Conservation (phyloP, 345 rosid genomes). For the Iberis pinnata region DNA sequence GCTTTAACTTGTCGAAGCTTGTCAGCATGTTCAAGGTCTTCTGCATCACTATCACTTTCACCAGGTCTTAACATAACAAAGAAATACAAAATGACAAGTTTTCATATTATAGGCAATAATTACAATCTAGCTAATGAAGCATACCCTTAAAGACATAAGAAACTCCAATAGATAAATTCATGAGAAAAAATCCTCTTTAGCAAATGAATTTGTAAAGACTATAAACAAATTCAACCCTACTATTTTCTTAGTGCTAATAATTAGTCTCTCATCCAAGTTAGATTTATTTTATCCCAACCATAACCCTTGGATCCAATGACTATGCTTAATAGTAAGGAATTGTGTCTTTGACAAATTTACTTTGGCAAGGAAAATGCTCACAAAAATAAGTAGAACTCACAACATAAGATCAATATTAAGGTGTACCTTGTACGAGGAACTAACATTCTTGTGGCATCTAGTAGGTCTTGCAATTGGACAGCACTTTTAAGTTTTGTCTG, state of each 20-base stretch:
- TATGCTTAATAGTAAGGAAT: conserved; percentile 1
- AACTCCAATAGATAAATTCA: too few relatives aligned
- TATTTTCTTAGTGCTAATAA: too few relatives aligned
- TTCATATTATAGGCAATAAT: too few relatives aligned
- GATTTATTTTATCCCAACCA: conserved; percentile 1
- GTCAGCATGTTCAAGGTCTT: conserved; percentile 97
- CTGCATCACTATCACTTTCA: conserved; percentile 98
- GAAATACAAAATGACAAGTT: too few relatives aligned
- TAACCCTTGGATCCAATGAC: not conserved
- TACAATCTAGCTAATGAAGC: too few relatives aligned
- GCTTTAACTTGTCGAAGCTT: conserved; percentile 99
- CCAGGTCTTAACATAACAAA: conserved; percentile 54
- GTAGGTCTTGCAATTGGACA: conserved; percentile 87
- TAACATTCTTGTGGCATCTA: conserved; percentile 95
- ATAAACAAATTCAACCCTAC: too few relatives aligned
- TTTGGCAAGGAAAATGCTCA: not conserved
- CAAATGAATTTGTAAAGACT: too few relatives aligned
- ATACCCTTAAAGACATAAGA: too few relatives aligned
- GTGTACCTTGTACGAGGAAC: conserved; percentile 87
- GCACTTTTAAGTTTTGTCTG: conserved; percentile 99
- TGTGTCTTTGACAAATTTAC: not conserved
- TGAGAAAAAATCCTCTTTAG: too few relatives aligned
- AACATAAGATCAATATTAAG: conserved; percentile 11
- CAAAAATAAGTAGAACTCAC: not conserved
- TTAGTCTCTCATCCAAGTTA: conserved; percentile 4